Base-by-base conservation (phyloP, 139 green algal genomes). In the Astrephomene gubernaculifera region DNA sequence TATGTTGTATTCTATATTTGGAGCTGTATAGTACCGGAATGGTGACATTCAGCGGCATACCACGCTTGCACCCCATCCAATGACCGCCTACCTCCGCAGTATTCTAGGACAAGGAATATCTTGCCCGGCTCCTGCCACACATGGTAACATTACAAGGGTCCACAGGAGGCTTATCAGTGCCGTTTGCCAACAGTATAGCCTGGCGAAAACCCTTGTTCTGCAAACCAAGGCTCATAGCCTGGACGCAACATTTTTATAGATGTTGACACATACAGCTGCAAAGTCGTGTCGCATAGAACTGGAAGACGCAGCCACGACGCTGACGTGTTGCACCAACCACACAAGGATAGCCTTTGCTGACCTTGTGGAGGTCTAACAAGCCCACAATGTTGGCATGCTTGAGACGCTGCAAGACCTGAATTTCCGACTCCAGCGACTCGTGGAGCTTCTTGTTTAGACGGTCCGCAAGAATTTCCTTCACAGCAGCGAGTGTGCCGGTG, bases 91-190 rank as follows among this genome's bases (percentile, higher is more conserved):
- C 78, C 78, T 27, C 57, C 90, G 79, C 97, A 99, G 82, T 94
- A 99, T 90, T 99, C 97, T 63, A 99, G 94, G 8, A 99, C 90
- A 33, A 99, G 87, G 81, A 91, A 99, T 45, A 99, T 89, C 7
- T 86, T 88, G 21, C 85, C 85, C 22, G 70, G 76, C 45, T 93
- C 90, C 93, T 95, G 88, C n/a, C n/a, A n/a, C 54, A 76, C 4
- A 25, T 8, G 14, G 27, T 57, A 57, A n/a, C n/a, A n/a, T n/a
- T n/a, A n/a, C n/a, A n/a, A n/a, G n/a, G n/a, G n/a, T n/a, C n/a
- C n/a, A n/a, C n/a, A n/a, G n/a, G n/a, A n/a, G n/a, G n/a, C n/a
- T n/a, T n/a, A n/a, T n/a, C n/a, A n/a, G n/a, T n/a, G n/a, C n/a
- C n/a, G n/a, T n/a, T n/a, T n/a, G 49, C 17, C 49, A 57, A 57